Evolutionary conservation across 2,329 filamentous ascomycete genomes (phyloP), one percentile per base, ranked within the genome.

Genomic region (Ceratocystis papillata): DNA sequence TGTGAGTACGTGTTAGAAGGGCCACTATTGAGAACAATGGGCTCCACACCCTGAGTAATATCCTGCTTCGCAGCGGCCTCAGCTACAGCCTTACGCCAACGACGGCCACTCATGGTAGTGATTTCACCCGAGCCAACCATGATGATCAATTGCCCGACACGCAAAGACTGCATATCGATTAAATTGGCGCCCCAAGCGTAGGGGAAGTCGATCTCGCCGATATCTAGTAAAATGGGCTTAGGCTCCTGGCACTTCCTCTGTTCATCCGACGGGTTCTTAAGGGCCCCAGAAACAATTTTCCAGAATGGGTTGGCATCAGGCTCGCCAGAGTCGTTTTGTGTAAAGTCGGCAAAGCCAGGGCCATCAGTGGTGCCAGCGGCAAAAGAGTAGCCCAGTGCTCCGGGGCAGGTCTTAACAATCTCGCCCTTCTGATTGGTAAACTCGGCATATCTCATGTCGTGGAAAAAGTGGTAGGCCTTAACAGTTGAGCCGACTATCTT

Each of bases 141-240:
- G 69, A 96, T 88, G 68, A 95, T 79, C 62, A 96, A 77, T 71
- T 95, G 89, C 2, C 92, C 92, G 1, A 93, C 86, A 25, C 92
- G 87, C 15, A 96, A 78, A 20, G 89, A 77, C 74, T 96, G 92
- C 30, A 96, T 81, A 73, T 96, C 90, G 65, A 96, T 87, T 69
- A 96, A 88, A 71, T 96, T 96, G 3, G 92, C 89, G 0, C 85
- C 83, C 92, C 92, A 96, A 2, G 83, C 79, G 73, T 96, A 96
- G 0, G 92, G 92, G 20, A 75, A 75, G 22, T 79, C 79, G 61
- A 89, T 83, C 73, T 90, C 85, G 67, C 92, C 92, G 1, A 96
- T 89, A 72, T 96, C 90, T 5, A 96, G 82, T 1, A 96, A 81
- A 65, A 96, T 85, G 0, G 89, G 87, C 74, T 96, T 96, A 0